These are phyloP conservation scores for Trichothecium sympodiale DNA, from an alignment of 2,329 filamentous ascomycete species.

Conservation along the genomic window DNA sequence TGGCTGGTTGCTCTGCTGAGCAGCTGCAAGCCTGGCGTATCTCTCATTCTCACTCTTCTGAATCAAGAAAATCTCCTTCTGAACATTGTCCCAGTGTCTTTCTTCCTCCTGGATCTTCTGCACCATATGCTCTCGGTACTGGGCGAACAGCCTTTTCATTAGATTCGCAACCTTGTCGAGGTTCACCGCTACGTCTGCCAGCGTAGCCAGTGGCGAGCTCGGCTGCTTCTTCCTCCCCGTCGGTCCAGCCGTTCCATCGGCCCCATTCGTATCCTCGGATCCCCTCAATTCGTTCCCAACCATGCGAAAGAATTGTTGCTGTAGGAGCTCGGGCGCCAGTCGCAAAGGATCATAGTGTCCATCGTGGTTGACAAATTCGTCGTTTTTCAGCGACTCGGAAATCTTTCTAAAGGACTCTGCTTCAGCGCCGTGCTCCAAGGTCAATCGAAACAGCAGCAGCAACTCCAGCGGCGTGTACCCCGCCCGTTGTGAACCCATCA, in stretches of 20 bases:
- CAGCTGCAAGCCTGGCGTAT: slow-evolving; percentile 15
- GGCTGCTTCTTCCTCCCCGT: slow-evolving; percentile 65
- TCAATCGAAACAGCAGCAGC: slow-evolving; percentile 72
- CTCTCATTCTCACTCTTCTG: slow-evolving; percentile 37
- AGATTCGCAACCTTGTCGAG: slow-evolving; percentile 58
- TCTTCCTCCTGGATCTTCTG: slow-evolving; percentile 66
- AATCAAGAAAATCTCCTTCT: slow-evolving; percentile 57
- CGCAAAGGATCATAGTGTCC: slow-evolving; percentile 61
- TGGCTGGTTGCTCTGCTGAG: slow-evolving; percentile 5
- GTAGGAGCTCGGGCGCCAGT: slow-evolving; percentile 66
- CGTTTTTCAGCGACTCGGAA: slow-evolving; percentile 62
- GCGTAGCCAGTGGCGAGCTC: slow-evolving; percentile 49
- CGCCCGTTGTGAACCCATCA: slow-evolving; percentile 29
- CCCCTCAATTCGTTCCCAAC: slow-evolving; percentile 59
- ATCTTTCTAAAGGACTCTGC: slow-evolving; percentile 58
- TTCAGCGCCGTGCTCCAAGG: slow-evolving; percentile 56
- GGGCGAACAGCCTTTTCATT: slow-evolving; percentile 61
- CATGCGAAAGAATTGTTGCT: slow-evolving; percentile 66
- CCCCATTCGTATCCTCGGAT: slow-evolving; percentile 15
- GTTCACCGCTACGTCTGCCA: slow-evolving; percentile 57
- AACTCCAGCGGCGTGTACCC: slow-evolving; percentile 78
- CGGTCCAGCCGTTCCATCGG: slow-evolving; percentile 37
- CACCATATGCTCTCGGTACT: slow-evolving; percentile 62
- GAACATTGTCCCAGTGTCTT: slow-evolving; percentile 48
- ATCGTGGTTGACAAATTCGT: slow-evolving; percentile 60